phyloP scores from a whole-genome alignment of 306 rosid genomes.

The Castanea mollissima region DNA sequence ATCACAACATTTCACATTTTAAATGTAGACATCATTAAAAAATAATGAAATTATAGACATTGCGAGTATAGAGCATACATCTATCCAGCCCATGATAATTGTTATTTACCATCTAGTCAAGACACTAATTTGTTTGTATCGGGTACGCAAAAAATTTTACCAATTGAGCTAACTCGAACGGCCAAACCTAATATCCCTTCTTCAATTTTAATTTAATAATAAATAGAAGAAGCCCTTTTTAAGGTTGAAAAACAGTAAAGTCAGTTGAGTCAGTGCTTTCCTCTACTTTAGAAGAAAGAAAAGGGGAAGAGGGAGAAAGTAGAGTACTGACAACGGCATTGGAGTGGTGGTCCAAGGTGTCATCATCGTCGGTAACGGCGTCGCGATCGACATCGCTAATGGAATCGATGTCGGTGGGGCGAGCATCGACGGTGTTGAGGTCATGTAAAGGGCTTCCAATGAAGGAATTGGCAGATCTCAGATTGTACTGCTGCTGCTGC shows the following conservation, averaged over 20 bases:
- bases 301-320: not conserved
- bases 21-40: too few relatives aligned
- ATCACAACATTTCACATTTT: too few relatives aligned
- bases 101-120: too few relatives aligned
- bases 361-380: conserved; percentile 41
- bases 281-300: not conserved
- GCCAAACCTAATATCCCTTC: too few relatives aligned
- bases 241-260: not conserved
- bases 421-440: conserved; percentile 67
- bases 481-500: conserved; percentile 64
- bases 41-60: too few relatives aligned
- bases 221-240: not conserved
- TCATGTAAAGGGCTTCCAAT: conserved; percentile 82
- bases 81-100: too few relatives aligned
- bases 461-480: conserved; percentile 74
- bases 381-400: conserved; percentile 47
- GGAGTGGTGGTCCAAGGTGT: conserved; percentile 49
- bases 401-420: conserved; percentile 56
- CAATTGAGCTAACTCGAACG: too few relatives aligned
- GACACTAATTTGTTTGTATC: too few relatives aligned
- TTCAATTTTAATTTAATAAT: too few relatives aligned
- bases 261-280: not conserved
- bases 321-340: conserved; percentile 50
- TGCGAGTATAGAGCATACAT: too few relatives aligned
- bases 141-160: fast-evolving